Base-by-base conservation (phyloP, 768 basidiomycete genomes). In the Agrocybe pediades region DNA sequence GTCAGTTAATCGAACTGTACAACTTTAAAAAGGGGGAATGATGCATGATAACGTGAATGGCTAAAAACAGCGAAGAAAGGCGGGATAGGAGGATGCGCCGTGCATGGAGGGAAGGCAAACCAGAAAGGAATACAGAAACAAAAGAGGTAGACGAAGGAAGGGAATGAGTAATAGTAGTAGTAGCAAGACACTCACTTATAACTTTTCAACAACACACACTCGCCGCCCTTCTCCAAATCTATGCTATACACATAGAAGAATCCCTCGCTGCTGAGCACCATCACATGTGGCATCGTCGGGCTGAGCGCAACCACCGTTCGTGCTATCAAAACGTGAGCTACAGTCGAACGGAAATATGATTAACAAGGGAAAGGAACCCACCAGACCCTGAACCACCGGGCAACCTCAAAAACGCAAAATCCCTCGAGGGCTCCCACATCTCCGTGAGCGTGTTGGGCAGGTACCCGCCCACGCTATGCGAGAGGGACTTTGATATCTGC, bases 161-260 rank as follows among this genome's bases (percentile, higher is more conserved):
- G 29, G 29, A 15, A 15, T 7, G 29, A 23, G 3, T 29, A 15
- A 15, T 16, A 40, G 42, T 16, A 39, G 26, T 33, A 2, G 9
- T 48, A 17, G 15, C 41, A 40, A 29, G 23, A 59, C 77, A 27
- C n/a, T n/a, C 26, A 84, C 84, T 84, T 90, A 66, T 95, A 98
- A 68, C 96, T 94, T 75, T 96, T 96, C 82, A 95, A 88, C 64
- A 99, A 69, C 17, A 88, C 82, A 62, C 96, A 98, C 70, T 99
- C 96, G 2, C 96, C 96, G 2, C 96, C 96, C 47, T 88, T 87
- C 70, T 99, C 96, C 55, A 98, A 72, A 72, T 99, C 96, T 64
- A 99, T 96, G 62, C 82, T 91, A 70, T 98, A 98, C 15, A 89
- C 85, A 66, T 99, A 98, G 68, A 97, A 96, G 62, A 93, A 90